Percentiles rank a stretch among this genome's conserved stretches.
Conservation (phyloP, 2,329 filamentous ascomycete species). For the Phialocephala sp. region DNA sequence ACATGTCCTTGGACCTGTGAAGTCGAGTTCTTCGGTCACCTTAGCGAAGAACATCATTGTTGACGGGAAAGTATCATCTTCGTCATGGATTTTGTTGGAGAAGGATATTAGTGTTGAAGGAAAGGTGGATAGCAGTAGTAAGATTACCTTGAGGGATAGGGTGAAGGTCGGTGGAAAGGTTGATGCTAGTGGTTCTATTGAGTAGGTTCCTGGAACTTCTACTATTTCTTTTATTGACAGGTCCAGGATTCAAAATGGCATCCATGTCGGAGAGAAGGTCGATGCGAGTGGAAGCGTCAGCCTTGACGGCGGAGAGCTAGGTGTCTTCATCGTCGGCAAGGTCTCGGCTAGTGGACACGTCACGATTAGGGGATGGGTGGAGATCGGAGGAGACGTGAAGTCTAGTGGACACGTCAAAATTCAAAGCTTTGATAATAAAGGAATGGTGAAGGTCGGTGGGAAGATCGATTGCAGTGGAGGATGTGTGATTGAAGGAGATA, state of each 20-base stretch:
- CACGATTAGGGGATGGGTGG: conserved; percentile 27
- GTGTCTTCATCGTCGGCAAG: conserved; percentile 26
- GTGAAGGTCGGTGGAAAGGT: conserved; percentile 29
- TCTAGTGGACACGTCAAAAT: conserved; percentile 30
- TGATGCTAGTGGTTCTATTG: conserved; percentile 25
- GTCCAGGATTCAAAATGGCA: conserved; percentile 13
- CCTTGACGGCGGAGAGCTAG: conserved; percentile 22
- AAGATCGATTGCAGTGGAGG: conserved; percentile 20
- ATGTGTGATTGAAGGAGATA: conserved; percentile 27
- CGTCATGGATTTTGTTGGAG: conserved; percentile 18
- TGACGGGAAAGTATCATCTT: conserved; percentile 29
- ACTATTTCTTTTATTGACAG: neutral
- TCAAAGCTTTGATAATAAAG: conserved; percentile 12
- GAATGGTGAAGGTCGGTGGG: conserved; percentile 26
- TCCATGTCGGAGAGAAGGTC: conserved; percentile 24
- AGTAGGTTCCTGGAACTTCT: neutral
- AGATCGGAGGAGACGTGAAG: conserved; percentile 26
- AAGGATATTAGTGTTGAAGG: conserved; percentile 26
- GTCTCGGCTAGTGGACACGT: conserved; percentile 21
- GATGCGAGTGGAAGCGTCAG: conserved; percentile 25
- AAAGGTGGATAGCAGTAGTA: conserved; percentile 25
- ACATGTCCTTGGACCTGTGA: conserved; percentile 31
- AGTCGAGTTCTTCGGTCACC: conserved; percentile 22
- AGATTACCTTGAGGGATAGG: conserved; percentile 23
- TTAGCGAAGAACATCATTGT: conserved; percentile 31